Base-by-base conservation (phyloP, 306 rosid genomes). In the Psophocarpus tetragonolobus region DNA sequence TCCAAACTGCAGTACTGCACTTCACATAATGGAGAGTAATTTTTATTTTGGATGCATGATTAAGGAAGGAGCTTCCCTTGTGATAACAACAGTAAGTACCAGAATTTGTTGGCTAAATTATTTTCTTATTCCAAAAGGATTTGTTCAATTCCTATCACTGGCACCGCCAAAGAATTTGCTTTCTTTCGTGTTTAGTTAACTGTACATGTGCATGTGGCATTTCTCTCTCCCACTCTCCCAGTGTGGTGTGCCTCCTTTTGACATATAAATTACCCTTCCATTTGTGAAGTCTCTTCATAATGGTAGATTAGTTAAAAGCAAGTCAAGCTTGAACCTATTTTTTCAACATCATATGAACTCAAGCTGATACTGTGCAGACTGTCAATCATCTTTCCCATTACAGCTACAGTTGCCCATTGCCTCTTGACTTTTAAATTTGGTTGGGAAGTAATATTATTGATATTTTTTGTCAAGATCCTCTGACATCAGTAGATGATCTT, bases 91-190 rank as follows among this genome's bases (percentile, higher is more conserved):
- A 71, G 15, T 8, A 27, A 44, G 29, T 27, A 29, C 24, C 10
- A 44, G 12, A 60, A 54, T 33, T 76, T 53, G 23, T 54, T 77
- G 71, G 39, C 45, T 36, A 18, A 47, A 14, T 18, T 38, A 20
- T 41, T 54, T 65, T 42, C 68, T 76, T 42, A 38, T 44, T 57
- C 30, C 64, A 53, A 54, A 42, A 73, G 33, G 79, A 73, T 53
- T 33, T 65, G 18, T 74, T 54, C 23, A 66, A 15, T 68, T 69
- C 64, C 14, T 32, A 32, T 13, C 36, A 69, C 70, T 68, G 30
- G 51, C 71, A 30, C 76, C 57, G 30, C 58, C 68, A 27, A 41
- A 48, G 27, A 15, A 48, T 29, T 42, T 29, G 17, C 56, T 35
- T 58, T 41, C 58, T 50, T 50, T 50, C 58, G 4, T 18, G 11